Evolutionary conservation across 1,284 basidiomycete species (phyloP).

Genomic region (Melampsora americana): DNA sequence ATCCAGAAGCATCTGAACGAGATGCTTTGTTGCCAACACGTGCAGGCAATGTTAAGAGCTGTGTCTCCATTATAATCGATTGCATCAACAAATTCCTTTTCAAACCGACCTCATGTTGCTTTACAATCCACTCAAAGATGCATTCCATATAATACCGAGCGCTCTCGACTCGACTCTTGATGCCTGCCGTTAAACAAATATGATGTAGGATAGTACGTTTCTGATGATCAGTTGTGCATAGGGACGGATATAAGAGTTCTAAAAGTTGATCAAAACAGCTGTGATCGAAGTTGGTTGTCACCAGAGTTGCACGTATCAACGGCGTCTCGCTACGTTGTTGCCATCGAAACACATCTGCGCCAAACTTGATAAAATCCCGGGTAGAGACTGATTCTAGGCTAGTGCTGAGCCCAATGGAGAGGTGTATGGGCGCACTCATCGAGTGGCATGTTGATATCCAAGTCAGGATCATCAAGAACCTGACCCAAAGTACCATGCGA

Average conservation of each 20-base stretch:
- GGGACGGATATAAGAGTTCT: slow-evolving; percentile 64
- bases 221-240: slow-evolving; percentile 86
- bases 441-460: slow-evolving; percentile 74
- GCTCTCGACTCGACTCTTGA: slow-evolving; percentile 76
- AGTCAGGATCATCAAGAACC: slow-evolving; percentile 46
- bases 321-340: slow-evolving; percentile 90
- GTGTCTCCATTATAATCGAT: slow-evolving; percentile 97
- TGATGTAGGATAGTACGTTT: slow-evolving; percentile 90
- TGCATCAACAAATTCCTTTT: slow-evolving; percentile 72
- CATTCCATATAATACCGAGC: slow-evolving; percentile 91
- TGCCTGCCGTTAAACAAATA: slow-evolving; percentile 81
- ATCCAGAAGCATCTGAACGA: slow-evolving; percentile 83
- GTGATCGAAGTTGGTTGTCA: slow-evolving; percentile 79
- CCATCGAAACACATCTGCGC: slow-evolving; percentile 80
- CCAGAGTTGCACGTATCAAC: slow-evolving; percentile 83
- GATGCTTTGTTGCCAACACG: slow-evolving; percentile 82
- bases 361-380: slow-evolving; percentile 63
- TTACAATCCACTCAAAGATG: slow-evolving; percentile 76
- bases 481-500: slow-evolving; percentile 13
- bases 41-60: slow-evolving; percentile 88
- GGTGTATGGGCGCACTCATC: slow-evolving; percentile 95
- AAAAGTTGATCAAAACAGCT: slow-evolving; percentile 69
- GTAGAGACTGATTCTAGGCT: slow-evolving; percentile 70
- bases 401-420: slow-evolving; percentile 84
- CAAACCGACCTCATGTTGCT: slow-evolving; percentile 61